Conservation (phyloP, 495 filamentous ascomycete genomes). For the Xylaria cubensis region DNA sequence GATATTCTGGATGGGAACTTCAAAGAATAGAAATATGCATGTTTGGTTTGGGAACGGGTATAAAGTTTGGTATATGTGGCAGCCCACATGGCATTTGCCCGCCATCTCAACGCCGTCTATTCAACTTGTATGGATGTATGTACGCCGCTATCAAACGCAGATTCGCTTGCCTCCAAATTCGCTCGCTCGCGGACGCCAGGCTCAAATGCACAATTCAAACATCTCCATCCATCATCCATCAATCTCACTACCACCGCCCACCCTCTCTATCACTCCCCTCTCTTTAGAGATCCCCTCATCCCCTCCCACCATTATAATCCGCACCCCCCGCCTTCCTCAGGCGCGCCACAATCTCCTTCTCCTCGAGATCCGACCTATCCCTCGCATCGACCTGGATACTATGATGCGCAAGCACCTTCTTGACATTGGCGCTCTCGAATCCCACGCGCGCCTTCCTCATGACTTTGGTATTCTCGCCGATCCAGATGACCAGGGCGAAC, state of each 20-base stretch:
- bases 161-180: slow-evolving; percentile 8
- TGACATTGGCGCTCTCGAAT: slow-evolving; percentile 64
- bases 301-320: slow-evolving; percentile 65
- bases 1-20: too few species aligned
- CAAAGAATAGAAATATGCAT: too few species aligned
- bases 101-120: slow-evolving; percentile 30
- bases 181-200: slow-evolving; percentile 13
- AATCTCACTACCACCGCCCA: too few species aligned
- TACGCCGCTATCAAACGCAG: slow-evolving; percentile 12
- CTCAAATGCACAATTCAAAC: background rate
- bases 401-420: slow-evolving; percentile 60
- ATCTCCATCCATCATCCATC: too few species aligned
- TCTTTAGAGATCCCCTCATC: slow-evolving; percentile 32
- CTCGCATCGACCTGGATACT: slow-evolving; percentile 59
- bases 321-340: slow-evolving; percentile 63
- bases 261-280: background rate
- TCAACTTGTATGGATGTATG: slow-evolving; percentile 24
- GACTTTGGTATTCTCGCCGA: slow-evolving; percentile 60
- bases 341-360: slow-evolving; percentile 57
- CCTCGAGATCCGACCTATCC: slow-evolving; percentile 58
- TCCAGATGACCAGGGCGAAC: slow-evolving; percentile 64
- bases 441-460: slow-evolving; percentile 66
- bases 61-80: too few species aligned
- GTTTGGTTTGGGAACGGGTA: too few species aligned
- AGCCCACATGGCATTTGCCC: too few species aligned